These are phyloP conservation scores for Lanmaoa pseudosensibilis DNA, from an alignment of 768 basidiomycete species.

Conservation along the genomic window DNA sequence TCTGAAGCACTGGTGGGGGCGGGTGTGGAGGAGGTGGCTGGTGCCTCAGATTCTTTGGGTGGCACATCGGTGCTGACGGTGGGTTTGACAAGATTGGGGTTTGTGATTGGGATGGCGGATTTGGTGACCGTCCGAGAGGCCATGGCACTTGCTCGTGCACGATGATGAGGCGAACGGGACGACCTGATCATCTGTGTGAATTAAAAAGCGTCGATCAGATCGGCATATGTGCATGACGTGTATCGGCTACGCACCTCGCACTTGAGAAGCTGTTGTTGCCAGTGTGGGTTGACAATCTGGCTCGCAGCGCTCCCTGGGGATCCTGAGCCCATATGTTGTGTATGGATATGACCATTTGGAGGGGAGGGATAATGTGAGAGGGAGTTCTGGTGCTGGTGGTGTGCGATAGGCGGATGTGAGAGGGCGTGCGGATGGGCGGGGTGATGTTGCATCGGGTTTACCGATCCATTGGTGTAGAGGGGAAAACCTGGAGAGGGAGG, in stretches of 20 bases:
- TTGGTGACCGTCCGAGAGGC: constrained; percentile 85
- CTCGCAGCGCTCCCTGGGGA: constrained; percentile 55
- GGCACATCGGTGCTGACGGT: constrained; percentile 26
- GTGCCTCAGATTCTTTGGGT: constrained; percentile 32
- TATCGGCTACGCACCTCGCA: constrained; percentile 71
- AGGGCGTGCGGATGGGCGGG: constrained; percentile 54
- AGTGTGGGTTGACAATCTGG: constrained; percentile 76
- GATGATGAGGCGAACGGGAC: constrained; percentile 87
- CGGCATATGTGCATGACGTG: constrained; percentile 17
- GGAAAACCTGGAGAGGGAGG: constrained; percentile 75
- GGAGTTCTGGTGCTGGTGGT: constrained; percentile 81
- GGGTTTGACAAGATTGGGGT: constrained; percentile 74
- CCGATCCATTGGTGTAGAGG: constrained; percentile 69
- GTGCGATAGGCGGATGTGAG: constrained; percentile 50
- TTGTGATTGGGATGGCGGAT: constrained; percentile 87
- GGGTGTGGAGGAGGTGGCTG: constrained; percentile 31
- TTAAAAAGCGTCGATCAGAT: constrained; percentile 22
- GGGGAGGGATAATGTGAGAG: constrained; percentile 77
- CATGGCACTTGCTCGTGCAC: constrained; percentile 93
- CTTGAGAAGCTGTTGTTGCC: constrained; percentile 92
- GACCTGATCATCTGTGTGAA: constrained; percentile 72
- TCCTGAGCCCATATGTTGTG: constrained; percentile 56
- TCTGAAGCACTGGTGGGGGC: constrained; percentile 34
- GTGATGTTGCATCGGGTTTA: constrained; percentile 62
- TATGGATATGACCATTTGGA: constrained; percentile 64